Evolutionary conservation across 2,329 filamentous ascomycete genomes (phyloP).

Genomic region (Cladosporium sp.): DNA sequence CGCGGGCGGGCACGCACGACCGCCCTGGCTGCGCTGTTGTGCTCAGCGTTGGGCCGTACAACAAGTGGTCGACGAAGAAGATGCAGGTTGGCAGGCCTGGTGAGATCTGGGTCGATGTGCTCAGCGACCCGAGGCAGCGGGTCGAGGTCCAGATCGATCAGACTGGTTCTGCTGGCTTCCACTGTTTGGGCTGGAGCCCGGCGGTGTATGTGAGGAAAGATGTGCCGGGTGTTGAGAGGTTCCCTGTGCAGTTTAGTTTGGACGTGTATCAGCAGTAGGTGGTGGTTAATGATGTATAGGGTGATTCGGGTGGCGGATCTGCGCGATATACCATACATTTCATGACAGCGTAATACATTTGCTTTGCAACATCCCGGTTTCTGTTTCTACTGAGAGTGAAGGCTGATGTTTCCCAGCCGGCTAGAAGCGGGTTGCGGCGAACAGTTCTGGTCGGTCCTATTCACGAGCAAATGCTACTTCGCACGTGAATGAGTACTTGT

Average conservation of each 20-base stretch:
- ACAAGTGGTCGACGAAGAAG: conserved; percentile 34
- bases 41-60: conserved; percentile 23
- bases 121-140: conserved; percentile 46
- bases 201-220: conserved; percentile 56
- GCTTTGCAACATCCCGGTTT: no score
- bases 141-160: conserved; percentile 53
- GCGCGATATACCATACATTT: no score
- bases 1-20: conserved; percentile 45
- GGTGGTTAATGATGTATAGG: not conserved
- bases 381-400: no score
- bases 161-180: conserved; percentile 55
- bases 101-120: conserved; percentile 59
- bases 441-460: no score
- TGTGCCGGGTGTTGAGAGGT: conserved; percentile 46
- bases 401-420: no score
- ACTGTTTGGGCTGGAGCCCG: conserved; percentile 48
- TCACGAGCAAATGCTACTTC: no score
- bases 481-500: no score
- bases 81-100: conserved; percentile 59
- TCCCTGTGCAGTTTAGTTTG: conserved; percentile 24
- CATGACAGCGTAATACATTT: no score
- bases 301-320: no score
- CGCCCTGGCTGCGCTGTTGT: conserved; percentile 28
- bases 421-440: no score
- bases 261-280: conserved; percentile 13